A percentile compares a stretch with the other conserved stretches of the same genome.
Conservation (phyloP, 225 moss, liverwort and hornwort genomes). For the Ulota crispa region DNA sequence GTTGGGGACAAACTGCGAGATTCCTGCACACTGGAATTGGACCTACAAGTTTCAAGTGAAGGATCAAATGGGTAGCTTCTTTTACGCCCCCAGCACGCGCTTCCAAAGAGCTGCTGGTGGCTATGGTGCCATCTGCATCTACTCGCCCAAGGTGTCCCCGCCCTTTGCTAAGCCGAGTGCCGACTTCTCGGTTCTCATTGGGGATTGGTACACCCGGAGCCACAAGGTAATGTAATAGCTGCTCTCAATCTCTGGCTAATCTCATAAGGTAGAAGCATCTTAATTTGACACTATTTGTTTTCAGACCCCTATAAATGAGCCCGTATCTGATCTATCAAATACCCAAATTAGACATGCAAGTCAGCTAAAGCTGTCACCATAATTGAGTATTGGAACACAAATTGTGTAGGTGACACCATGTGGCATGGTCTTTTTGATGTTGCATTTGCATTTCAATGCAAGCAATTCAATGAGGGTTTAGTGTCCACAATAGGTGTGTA, state of each 20-base stretch:
- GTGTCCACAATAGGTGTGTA: too few relatives aligned
- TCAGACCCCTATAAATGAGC: too few relatives aligned
- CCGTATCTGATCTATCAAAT: too few relatives aligned
- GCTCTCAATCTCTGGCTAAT: accelerated
- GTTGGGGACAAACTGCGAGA: slow-evolving; percentile 54
- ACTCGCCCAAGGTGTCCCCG: slow-evolving; percentile 25
- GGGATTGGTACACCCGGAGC: slow-evolving; percentile 51
- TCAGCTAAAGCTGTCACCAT: too few relatives aligned
- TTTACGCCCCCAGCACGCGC: slow-evolving; percentile 52
- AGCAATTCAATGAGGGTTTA: too few relatives aligned
- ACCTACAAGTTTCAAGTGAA: slow-evolving; percentile 59
- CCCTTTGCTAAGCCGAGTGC: slow-evolving; percentile 32
- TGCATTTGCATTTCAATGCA: too few relatives aligned
- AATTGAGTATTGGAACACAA: too few relatives aligned
- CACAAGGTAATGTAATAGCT: slow-evolving; percentile 35
- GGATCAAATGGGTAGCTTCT: slow-evolving; percentile 59
- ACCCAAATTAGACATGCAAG: too few relatives aligned
- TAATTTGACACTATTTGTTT: too few relatives aligned
- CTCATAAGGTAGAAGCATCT: too few relatives aligned
- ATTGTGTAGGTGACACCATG: too few relatives aligned
- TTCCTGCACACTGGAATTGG: slow-evolving; percentile 54
- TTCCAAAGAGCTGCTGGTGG: slow-evolving; percentile 50
- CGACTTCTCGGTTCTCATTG: slow-evolving; percentile 47
- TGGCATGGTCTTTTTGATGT: too few relatives aligned
- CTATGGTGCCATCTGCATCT: slow-evolving; percentile 41